Evolutionary conservation across 2,329 filamentous ascomycete species (phyloP), one percentile per base, ranked within the genome.

Genomic region (Apiospora saccharicola): DNA sequence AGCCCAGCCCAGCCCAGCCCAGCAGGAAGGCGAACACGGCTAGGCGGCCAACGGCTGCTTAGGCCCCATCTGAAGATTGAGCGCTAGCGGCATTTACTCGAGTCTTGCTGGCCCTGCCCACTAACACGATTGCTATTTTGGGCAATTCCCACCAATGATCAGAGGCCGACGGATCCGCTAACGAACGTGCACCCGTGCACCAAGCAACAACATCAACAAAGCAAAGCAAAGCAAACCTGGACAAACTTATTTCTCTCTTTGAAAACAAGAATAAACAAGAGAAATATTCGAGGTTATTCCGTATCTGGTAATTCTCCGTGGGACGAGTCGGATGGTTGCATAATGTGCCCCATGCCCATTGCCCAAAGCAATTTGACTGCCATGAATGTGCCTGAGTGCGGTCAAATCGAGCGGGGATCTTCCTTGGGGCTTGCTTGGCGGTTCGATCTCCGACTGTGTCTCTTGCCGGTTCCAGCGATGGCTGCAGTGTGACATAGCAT

Each of bases 351-450:
- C 44, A 22, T n/a, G 22, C 22, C 53, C 30, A 37, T 61, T 37
- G 30, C 53, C 53, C 53, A 61, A 61, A 61, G 26, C 53, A 61
- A 61, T 61, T 22, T 61, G 24, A 53, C 51, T 57, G 26, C 26
- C 26, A 30, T 30, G 51, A 8, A 6, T 5, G 57, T 64, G 57
- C 57, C 57, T 64, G 57, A 64, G 19, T 64, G 57, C 57, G 34
- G 57, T 41, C 57, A 22, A 34, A 64, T 64, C 19, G 57, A 41
- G 57, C 57, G 57, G 57, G 57, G 57, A 64, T 64, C 57, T 64
- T 64, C 57, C 57, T 41, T 41, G 57, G 34, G 57, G 8, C 5
- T n/a, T 13, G 19, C 57, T 64, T 64, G 57, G 57, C 57, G 57
- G 34, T 19, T 41, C 57, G 57, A 64, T 64, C 30, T 41, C 57